Evolutionary conservation across 106 monocot genomes (phyloP).

Genomic region (Amphibolis antarctica): DNA sequence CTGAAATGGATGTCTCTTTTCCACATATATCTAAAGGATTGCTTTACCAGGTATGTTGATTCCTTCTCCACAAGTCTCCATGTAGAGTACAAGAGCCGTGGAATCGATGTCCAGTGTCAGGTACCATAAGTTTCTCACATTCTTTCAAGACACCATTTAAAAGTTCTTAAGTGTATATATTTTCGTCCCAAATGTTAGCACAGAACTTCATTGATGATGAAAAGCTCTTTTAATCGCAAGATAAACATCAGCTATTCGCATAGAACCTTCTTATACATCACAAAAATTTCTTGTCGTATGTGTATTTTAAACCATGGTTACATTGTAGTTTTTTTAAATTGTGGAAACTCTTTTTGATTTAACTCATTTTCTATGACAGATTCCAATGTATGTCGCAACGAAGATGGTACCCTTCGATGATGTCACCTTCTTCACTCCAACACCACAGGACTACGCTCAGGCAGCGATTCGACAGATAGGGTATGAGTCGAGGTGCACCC

Average conservation of each 20-base stretch:
- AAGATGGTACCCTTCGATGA: conserved; percentile 2
- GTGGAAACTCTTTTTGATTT: too few species aligned
- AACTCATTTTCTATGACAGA: not conserved
- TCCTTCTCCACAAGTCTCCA: conserved; percentile 71
- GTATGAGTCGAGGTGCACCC: conserved; percentile 7
- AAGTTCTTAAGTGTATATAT: too few species aligned
- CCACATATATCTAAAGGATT: too few species aligned
- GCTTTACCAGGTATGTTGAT: conserved; percentile 55
- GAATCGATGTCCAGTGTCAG: conserved; percentile 97
- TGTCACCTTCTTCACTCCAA: conserved; percentile 2
- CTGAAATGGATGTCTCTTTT: too few species aligned
- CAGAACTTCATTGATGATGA: too few species aligned
- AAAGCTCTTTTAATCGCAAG: too few species aligned
- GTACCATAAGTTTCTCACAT: conserved; percentile 8
- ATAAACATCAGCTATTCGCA: not conserved
- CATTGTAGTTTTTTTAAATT: too few species aligned
- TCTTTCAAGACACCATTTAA: too few species aligned
- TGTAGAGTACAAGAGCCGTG: conserved; percentile 81
- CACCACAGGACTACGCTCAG: not conserved
- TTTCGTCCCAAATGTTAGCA: too few species aligned
- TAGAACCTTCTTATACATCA: too few species aligned
- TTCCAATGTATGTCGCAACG: not conserved
- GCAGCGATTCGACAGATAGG: not conserved
- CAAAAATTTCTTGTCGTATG: too few species aligned
- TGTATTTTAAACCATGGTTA: too few species aligned